phyloP scores from a whole-genome alignment of 78 protist genomes.

The Chrysochromulina tobinii region DNA sequence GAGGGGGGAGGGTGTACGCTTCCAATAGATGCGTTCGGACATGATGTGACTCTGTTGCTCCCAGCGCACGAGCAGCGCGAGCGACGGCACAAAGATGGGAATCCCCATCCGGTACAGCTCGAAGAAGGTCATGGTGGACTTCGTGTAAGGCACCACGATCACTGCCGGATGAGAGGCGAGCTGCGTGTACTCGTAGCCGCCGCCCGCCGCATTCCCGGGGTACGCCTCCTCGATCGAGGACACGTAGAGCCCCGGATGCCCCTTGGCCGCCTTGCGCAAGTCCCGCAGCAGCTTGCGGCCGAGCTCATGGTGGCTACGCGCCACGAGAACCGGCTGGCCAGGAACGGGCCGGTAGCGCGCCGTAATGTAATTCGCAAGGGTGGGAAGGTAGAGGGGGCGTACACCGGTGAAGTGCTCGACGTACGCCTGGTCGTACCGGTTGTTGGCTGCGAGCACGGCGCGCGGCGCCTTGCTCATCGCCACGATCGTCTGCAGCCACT shows the following conservation, averaged over 20 bases:
- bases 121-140: slow-evolving; percentile 6
- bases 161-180: neutral
- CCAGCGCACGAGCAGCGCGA: neutral
- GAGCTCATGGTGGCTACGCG: neutral
- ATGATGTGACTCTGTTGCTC: neutral
- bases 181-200: neutral
- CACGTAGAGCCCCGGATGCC: too few species aligned
- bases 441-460: neutral
- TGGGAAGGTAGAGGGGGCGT: neutral
- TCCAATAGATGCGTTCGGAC: neutral
- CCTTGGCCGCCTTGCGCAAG: too few species aligned
- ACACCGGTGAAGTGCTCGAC: neutral
- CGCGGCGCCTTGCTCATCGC: neutral
- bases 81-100: neutral
- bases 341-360: neutral
- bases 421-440: neutral
- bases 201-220: neutral
- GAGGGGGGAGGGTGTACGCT: neutral
- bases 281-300: too few species aligned
- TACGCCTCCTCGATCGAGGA: neutral
- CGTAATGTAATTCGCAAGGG: neutral
- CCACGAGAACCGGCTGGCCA: neutral
- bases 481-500: neutral
- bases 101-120: slow-evolving; percentile 3
- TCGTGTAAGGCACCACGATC: neutral